Percentiles rank a stretch among this genome's conserved stretches.
Evolutionary conservation across 169 alveolate genomes (phyloP).

Genomic region (Plasmodium falciparum): DNA sequence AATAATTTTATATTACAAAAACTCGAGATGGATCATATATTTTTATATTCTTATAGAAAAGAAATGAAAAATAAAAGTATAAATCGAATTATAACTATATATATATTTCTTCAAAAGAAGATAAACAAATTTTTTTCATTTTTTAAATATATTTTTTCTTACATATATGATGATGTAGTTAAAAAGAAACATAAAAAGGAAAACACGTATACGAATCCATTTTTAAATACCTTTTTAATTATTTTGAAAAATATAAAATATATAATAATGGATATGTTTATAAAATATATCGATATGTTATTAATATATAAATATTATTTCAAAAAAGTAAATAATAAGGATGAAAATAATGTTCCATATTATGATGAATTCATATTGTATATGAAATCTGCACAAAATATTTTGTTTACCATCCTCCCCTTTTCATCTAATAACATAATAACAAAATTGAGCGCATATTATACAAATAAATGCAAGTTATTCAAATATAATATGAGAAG

Average conservation of each 20-base stretch:
- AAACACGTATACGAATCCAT: not conserved
- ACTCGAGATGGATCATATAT: constrained; percentile 14
- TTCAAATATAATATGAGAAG: not conserved
- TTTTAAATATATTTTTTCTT: constrained; percentile 47
- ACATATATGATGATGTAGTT: constrained; percentile 28
- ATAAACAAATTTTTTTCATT: constrained; percentile 42
- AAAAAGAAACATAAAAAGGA: not conserved
- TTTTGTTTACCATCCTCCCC: constrained; percentile 22
- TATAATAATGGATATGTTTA: constrained; percentile 41
- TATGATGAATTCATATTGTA: constrained; percentile 40
- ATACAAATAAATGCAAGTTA: constrained; percentile 8
- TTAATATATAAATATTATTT: constrained; percentile 41
- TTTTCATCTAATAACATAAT: constrained; percentile 33
- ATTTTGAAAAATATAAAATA: constrained; percentile 49
- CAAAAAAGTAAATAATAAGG: not conserved
- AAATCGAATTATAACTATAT: constrained; percentile 49
- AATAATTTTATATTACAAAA: not conserved
- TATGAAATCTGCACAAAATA: constrained; percentile 44
- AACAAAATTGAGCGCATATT: constrained; percentile 15
- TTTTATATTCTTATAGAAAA: constrained; percentile 15
- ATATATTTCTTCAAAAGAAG: constrained; percentile 43
- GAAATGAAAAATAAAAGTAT: constrained; percentile 38
- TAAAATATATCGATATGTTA: constrained; percentile 40
- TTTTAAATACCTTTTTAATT: not conserved
- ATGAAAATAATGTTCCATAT: not conserved